phyloP scores from a whole-genome alignment of 2,329 filamentous ascomycete species.

The Penicillium sp. region DNA sequence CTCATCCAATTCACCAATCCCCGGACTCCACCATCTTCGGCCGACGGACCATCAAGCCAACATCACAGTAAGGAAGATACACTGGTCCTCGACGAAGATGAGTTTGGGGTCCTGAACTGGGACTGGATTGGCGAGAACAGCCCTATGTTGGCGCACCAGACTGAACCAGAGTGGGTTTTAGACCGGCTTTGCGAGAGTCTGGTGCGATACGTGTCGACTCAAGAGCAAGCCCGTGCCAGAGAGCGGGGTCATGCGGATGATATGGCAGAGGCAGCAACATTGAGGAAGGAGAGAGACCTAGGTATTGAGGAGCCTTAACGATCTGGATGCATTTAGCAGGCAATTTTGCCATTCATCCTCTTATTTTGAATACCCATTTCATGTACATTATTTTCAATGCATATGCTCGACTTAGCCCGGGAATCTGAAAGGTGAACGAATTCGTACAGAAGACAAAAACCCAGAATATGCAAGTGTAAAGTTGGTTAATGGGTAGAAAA shows the following conservation, averaged over 20 bases:
- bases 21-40: conserved; percentile 16
- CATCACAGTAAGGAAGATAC: conserved; percentile 15
- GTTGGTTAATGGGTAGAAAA: too few relatives aligned
- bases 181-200: conserved; percentile 66
- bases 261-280: conserved; percentile 18
- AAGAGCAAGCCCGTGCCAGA: conserved; percentile 13
- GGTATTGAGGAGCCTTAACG: conserved; percentile 17
- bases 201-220: conserved; percentile 42
- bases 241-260: not conserved
- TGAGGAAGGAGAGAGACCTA: conserved; percentile 27
- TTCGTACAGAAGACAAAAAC: too few relatives aligned
- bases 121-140: conserved; percentile 71
- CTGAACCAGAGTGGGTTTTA: conserved; percentile 67
- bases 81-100: conserved; percentile 49
- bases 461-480: too few relatives aligned
- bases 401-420: not conserved
- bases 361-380: not conserved
- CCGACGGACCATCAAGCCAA: not conserved
- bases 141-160: conserved; percentile 63
- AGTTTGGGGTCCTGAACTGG: conserved; percentile 65
- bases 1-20: conserved; percentile 63
- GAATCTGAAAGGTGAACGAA: too few relatives aligned
- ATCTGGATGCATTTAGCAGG: not conserved
- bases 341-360: not conserved
- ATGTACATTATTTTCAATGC: not conserved